Evolutionary conservation across 805 yeast genomes (phyloP).

Genomic region (Saccharomycopsis oosterbeekiorum): DNA sequence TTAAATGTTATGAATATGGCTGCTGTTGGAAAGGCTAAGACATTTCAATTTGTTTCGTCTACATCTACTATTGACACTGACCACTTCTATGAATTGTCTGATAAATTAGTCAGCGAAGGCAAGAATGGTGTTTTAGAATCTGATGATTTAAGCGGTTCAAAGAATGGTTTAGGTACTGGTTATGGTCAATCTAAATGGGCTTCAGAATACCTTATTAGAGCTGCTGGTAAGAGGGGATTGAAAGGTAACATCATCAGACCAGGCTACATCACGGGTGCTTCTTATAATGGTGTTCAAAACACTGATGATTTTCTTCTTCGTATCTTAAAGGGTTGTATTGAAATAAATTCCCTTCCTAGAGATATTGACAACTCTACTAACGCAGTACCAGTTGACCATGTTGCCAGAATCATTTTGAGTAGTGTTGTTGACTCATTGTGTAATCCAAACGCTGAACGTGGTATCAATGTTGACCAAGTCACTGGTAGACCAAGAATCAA

Average conservation of each 20-base stretch:
- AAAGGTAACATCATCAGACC: slow-evolving; percentile 89
- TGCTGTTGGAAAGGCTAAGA: slow-evolving; percentile 72
- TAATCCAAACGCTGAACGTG: slow-evolving; percentile 32
- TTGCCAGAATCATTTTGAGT: slow-evolving; percentile 71
- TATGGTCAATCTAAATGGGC: slow-evolving; percentile 99
- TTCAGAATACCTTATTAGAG: slow-evolving; percentile 79
- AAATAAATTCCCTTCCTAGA: slow-evolving; percentile 69
- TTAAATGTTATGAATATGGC: slow-evolving; percentile 74
- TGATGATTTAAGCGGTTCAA: slow-evolving; percentile 77
- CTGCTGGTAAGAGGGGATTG: slow-evolving; percentile 82
- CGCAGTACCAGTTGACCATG: slow-evolving; percentile 98
- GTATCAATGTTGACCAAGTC: slow-evolving; percentile 79
- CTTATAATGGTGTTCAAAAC: slow-evolving; percentile 77
- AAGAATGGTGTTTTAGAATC: slow-evolving; percentile 66
- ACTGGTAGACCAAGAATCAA: slow-evolving; percentile 91
- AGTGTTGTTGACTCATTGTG: background rate
- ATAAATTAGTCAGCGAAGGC: slow-evolving; percentile 53
- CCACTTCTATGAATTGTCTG: slow-evolving; percentile 70
- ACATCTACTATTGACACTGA: slow-evolving; percentile 88
- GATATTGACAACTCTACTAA: slow-evolving; percentile 81
- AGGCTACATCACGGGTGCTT: slow-evolving; percentile 88
- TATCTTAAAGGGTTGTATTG: slow-evolving; percentile 90
- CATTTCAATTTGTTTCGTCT: slow-evolving; percentile 86
- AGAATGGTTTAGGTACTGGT: slow-evolving; percentile 76
- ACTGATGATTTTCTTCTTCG: slow-evolving; percentile 94